Percentiles rank a stretch among this genome's conserved stretches.
Conservation (phyloP, 2,329 filamentous ascomycete genomes). For the Colletotrichum noveboracense region DNA sequence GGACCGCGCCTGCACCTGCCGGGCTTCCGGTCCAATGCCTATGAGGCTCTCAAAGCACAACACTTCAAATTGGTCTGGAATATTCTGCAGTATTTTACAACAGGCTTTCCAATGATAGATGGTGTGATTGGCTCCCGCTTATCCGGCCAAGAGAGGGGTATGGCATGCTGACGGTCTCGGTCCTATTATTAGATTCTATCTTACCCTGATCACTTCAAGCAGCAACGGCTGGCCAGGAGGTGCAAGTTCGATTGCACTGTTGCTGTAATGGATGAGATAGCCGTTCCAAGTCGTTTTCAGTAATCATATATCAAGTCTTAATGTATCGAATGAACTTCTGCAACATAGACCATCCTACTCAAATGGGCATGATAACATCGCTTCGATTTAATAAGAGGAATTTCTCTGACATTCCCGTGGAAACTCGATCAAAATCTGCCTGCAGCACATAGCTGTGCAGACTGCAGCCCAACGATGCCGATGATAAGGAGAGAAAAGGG, state of each 20-base stretch:
- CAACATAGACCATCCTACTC: background rate
- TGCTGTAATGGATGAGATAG: background rate
- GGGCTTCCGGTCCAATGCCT: background rate
- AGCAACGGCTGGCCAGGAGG: background rate
- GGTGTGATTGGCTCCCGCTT: background rate
- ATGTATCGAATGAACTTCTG: background rate
- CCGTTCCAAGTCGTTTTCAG: background rate
- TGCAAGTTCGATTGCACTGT: background rate
- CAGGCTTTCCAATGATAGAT: background rate
- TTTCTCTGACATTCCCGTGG: background rate
- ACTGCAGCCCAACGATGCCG: too few relatives aligned
- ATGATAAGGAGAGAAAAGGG: too few relatives aligned
- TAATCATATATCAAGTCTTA: background rate
- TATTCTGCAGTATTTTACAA: background rate
- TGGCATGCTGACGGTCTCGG: background rate
- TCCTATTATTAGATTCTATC: background rate
- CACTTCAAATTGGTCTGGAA: background rate
- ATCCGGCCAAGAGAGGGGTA: background rate
- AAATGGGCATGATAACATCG: background rate
- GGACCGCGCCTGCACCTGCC: background rate
- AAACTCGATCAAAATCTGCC: too few relatives aligned
- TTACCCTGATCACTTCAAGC: background rate
- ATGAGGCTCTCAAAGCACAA: background rate
- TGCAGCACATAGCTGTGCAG: too few relatives aligned
- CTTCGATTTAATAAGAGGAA: background rate